Evolutionary conservation across 352 stramenopile genomes (phyloP), one percentile per base, ranked within the genome.

Genomic region (Lagenidium sp.): DNA sequence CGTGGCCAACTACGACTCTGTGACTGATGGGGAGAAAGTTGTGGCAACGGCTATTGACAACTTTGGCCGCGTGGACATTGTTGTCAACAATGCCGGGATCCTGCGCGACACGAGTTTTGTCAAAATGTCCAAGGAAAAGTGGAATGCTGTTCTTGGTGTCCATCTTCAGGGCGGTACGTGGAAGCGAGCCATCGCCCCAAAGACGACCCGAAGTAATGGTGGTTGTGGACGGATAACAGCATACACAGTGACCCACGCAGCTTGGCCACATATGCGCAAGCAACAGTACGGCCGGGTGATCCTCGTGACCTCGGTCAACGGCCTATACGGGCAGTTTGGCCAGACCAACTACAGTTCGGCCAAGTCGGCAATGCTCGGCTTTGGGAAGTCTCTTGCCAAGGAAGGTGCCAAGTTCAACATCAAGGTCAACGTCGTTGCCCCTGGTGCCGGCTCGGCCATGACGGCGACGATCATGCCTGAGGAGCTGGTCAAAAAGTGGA

Each of bases 21-120:
- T 90, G 48, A 76, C 64, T n/a, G 73, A 89, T n/a, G 79, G 80
- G 21, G 77, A 83, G 20, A 87, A 87, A 48, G 76, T 93, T 20
- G 74, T 93, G 12, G 68, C 59, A 12, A 85, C 73, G 44, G 78
- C 75, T 23, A 84, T 93, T 41, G 50, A 72, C 26, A 60, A 44
- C 25, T 93, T 76, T 29, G 75, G 73, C 16, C 77, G 81, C 43
- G 63, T 93, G 19, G 80, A 93, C 44, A 90, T 93, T 23, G 30
- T 93, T n/a, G 69, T 90, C 30, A 93, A 93, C 69, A 98, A 98
- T 64, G 95, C 95, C 11, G 93, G 87, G 8, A 94, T 98, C 55
- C 56, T 98, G 68, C 75, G 95, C 55, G 63, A 96, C 78, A 68
- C 86, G 48, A 77, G 58, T 39, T 96, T 96, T 55, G 55, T 66